Conservation (phyloP, 1,284 basidiomycete genomes). For the Abortiporus biennis region DNA sequence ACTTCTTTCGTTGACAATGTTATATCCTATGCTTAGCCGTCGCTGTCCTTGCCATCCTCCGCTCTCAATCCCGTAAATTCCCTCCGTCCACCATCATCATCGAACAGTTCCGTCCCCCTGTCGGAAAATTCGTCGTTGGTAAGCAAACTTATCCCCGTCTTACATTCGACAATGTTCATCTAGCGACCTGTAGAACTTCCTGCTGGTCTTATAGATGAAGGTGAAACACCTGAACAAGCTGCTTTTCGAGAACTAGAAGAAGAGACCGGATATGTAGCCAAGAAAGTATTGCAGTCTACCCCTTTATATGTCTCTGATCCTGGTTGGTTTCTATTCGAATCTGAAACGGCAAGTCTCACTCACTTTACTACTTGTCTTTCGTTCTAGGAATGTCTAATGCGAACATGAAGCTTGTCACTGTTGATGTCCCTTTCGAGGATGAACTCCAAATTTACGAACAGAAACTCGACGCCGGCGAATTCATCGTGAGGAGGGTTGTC, state of each 20-base stretch:
- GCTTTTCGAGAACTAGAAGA: slow-evolving; percentile 86
- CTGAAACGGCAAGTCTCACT: neutral
- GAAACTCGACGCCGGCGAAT: slow-evolving; percentile 76
- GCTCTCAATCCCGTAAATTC: slow-evolving; percentile 63
- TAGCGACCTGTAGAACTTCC: slow-evolving; percentile 59
- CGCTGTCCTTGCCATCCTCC: slow-evolving; percentile 76
- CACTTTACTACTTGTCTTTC: slow-evolving; percentile 1
- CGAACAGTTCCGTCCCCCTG: slow-evolving; percentile 84
- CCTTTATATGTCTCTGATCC: slow-evolving; percentile 72
- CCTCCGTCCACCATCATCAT: slow-evolving; percentile 74
- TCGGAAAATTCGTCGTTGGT: slow-evolving; percentile 73
- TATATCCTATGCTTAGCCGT: slow-evolving; percentile 52
- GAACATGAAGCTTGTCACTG: slow-evolving; percentile 71
- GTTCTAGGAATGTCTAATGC: slow-evolving; percentile 73
- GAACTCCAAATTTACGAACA: slow-evolving; percentile 54
- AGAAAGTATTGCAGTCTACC: slow-evolving; percentile 57
- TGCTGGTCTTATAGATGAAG: slow-evolving; percentile 82
- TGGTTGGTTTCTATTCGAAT: slow-evolving; percentile 45
- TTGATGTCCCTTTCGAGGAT: slow-evolving; percentile 57
- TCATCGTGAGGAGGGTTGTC: slow-evolving; percentile 72
- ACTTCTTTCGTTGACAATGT: neutral
- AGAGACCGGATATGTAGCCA: slow-evolving; percentile 83
- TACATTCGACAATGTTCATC: neutral
- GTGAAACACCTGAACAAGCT: slow-evolving; percentile 69
- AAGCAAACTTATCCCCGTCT: slow-evolving; percentile 14